These are phyloP conservation scores for Physcomitrium patens DNA, from an alignment of 225 moss, liverwort and hornwort genomes.

Conservation along the genomic window DNA sequence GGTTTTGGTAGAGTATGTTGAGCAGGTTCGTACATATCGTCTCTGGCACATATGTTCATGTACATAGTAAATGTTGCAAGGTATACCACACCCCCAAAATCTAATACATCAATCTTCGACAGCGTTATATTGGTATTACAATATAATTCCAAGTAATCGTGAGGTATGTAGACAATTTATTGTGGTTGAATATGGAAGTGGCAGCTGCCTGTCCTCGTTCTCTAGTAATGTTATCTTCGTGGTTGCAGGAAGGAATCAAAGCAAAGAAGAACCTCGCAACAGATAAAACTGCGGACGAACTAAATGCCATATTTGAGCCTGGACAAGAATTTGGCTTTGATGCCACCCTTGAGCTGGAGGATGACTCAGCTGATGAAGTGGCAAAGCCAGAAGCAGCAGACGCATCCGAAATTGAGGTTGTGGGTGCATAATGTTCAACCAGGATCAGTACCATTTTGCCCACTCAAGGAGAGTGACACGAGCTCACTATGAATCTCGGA, in stretches of 20 bases:
- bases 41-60: not conserved
- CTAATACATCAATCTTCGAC: not conserved
- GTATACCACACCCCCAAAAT: not conserved
- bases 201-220: not conserved
- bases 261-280: slow-evolving; percentile 75
- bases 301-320: slow-evolving; percentile 66
- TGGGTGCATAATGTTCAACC: slow-evolving; percentile 34
- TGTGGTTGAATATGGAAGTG: not conserved
- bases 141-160: not conserved
- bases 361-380: slow-evolving; percentile 42
- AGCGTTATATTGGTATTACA: not conserved
- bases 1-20: slow-evolving; percentile 67
- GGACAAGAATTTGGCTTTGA: slow-evolving; percentile 81
- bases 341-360: slow-evolving; percentile 78
- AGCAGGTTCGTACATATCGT: slow-evolving; percentile 63
- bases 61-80: not conserved
- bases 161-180: not conserved
- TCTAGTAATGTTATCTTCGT: not conserved
- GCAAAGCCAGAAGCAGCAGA: slow-evolving; percentile 33
- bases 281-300: slow-evolving; percentile 68
- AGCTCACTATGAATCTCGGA: not conserved
- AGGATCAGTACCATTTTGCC: not conserved
- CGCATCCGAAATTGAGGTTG: slow-evolving; percentile 50
- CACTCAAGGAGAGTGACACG: not conserved
- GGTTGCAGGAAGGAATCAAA: slow-evolving; percentile 73